Base-by-base conservation (phyloP, 768 basidiomycete genomes). In the Xanthoconium purpureum region DNA sequence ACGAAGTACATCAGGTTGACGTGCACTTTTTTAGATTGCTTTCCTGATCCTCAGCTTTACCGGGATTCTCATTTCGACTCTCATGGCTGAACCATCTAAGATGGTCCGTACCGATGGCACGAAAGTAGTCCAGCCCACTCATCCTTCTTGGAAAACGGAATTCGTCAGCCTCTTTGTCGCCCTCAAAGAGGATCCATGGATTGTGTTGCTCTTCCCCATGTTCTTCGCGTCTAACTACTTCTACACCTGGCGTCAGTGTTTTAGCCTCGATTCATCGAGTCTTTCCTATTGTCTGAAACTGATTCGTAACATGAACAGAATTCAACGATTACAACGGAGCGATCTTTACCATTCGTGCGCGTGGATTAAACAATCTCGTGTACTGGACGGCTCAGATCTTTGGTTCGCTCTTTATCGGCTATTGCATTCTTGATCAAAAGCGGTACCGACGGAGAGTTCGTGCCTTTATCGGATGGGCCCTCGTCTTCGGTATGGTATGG, bases 151-250 rank as follows among this genome's bases (percentile, higher is more conserved):
- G 89, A 88, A 81, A 65, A 75, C 79, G 2, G 91, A 93, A 70
- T 73, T 92, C 50, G 72, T 78, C 57, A 85, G 84, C 6, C 78
- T 93, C 28, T 90, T 80, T 71, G 56, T 86, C 49, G 81, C 87
- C 0, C 74, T 94, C 47, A 80, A 75, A 50, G 83, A 80, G 2
- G 91, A 93, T 63, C 88, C 88, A 0, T 78, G 81, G 74, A 84
- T 94, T 63, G 29, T 91, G 10, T 71, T 90, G 4, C 81, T 91
- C 33, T 89, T 93, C 75, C 91, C 91, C 33, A 88, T 92, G 85
- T 91, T 92, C 72, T 81, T 90, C 53, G 82, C 87, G 6, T 87
- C 84, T 50, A 91, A 91, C 69, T 91, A 87, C 82, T 91, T 91
- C 74, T 90, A 89, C 65, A 83, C 89, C 12, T 91, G 88, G 88